phyloP scores from a whole-genome alignment of 306 rosid genomes.

The Sicyos edulis region DNA sequence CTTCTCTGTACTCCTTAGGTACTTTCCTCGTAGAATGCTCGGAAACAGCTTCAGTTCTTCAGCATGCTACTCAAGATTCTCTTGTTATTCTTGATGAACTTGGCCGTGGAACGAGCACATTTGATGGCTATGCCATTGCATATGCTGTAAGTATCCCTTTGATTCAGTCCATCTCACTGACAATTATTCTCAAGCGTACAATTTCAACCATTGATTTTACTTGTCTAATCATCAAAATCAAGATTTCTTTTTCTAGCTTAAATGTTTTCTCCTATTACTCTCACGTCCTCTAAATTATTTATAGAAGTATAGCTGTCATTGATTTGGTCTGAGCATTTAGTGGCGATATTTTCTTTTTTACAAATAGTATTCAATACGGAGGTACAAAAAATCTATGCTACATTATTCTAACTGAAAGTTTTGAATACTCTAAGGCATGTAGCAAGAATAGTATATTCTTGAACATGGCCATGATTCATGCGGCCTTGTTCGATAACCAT shows the following conservation, averaged over 20 bases:
- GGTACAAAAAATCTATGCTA: neutral
- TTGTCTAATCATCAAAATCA: neutral
- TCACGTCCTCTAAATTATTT: neutral
- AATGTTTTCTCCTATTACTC: neutral
- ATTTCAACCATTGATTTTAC: neutral
- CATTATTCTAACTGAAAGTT: neutral
- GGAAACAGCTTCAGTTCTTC: constrained; percentile 90
- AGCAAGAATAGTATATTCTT: too few relatives aligned
- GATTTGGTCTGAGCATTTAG: too few relatives aligned
- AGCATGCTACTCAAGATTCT: constrained; percentile 81
- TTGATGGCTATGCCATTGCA: constrained; percentile 97
- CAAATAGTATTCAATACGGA: too few relatives aligned
- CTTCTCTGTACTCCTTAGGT: constrained; percentile 36
- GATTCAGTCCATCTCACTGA: neutral
- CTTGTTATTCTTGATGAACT: constrained; percentile 87
- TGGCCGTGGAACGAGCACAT: constrained; percentile 98
- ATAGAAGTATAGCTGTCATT: too few relatives aligned
- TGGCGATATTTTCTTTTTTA: too few relatives aligned
- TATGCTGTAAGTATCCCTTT: constrained; percentile 57
- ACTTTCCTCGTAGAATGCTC: constrained; percentile 92
- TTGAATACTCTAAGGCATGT: neutral
- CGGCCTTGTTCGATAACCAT: too few relatives aligned
- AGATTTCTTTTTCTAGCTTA: neutral
- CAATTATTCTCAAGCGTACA: neutral
- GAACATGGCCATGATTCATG: too few relatives aligned